A percentile compares a stretch with the other conserved stretches of the same genome.
Evolutionary conservation across 108 stramenopile genomes (phyloP).

Genomic region (Conticribra weissflogii): DNA sequence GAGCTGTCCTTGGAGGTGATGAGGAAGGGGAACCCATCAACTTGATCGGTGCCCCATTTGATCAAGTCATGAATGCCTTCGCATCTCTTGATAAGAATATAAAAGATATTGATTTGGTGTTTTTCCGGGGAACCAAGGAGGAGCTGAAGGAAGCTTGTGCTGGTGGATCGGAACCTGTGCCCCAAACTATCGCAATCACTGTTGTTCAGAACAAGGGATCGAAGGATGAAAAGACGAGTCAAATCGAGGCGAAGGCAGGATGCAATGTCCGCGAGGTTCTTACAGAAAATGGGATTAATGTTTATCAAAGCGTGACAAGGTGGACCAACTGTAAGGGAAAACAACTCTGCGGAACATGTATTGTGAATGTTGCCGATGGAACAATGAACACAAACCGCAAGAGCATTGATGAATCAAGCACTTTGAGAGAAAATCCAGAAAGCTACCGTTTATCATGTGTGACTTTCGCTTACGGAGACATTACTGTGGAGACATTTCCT

Average conservation of each 20-base stretch:
- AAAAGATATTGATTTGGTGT: conserved; percentile 79
- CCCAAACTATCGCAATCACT: conserved; percentile 68
- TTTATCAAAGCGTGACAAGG: conserved; percentile 90
- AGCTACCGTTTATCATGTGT: conserved; percentile 91
- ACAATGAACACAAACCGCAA: conserved; percentile 75
- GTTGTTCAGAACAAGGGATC: conserved; percentile 82
- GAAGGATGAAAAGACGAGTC: conserved; percentile 46
- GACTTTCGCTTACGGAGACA: conserved; percentile 89
- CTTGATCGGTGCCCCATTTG: conserved; percentile 82
- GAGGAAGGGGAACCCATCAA: conserved; percentile 46
- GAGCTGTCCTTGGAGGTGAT: conserved; percentile 42
- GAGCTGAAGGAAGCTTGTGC: conserved; percentile 75
- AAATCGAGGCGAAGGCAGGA: conserved; percentile 62
- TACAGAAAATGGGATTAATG: conserved; percentile 92
- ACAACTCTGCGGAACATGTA: conserved; percentile 96
- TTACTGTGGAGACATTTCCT: conserved; percentile 89
- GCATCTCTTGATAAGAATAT: conserved; percentile 67
- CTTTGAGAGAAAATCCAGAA: conserved; percentile 91
- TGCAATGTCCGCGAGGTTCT: conserved; percentile 81
- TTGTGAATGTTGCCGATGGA: conserved; percentile 89
- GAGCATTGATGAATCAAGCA: conserved; percentile 89
- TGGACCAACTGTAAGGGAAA: conserved; percentile 98
- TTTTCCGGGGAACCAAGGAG: conserved; percentile 89
- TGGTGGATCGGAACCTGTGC: conserved; percentile 21
- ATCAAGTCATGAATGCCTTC: conserved; percentile 87